phyloP scores from a whole-genome alignment of 495 filamentous ascomycete species.

The Haplographium delicatum region DNA sequence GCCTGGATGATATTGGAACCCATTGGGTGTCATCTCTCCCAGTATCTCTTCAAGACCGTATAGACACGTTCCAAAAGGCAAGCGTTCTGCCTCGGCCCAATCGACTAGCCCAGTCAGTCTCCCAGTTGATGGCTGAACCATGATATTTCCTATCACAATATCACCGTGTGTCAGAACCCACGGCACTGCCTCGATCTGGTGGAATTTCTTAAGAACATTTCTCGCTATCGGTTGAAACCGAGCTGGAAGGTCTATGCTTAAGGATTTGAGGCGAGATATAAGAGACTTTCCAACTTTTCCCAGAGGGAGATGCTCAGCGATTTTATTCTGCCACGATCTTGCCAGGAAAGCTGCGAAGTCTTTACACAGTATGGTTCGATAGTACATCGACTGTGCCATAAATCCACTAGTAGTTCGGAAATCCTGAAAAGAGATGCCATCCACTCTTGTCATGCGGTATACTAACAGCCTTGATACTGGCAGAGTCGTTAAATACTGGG shows the following conservation, averaged over 20 bases:
- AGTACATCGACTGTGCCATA: conserved; percentile 1
- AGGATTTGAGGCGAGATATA: conserved; percentile 31
- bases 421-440: conserved; percentile 34
- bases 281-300: conserved; percentile 34
- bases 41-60: conserved; percentile 53
- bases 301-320: conserved; percentile 2
- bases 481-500: conserved; percentile 14
- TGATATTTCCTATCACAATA: conserved; percentile 47
- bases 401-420: conserved; percentile 20
- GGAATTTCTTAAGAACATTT: conserved; percentile 28
- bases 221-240: conserved; percentile 31
- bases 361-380: conserved; percentile 33
- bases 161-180: conserved; percentile 55
- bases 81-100: conserved; percentile 55
- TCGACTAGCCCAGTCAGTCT: conserved; percentile 47
- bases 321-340: conserved; percentile 30
- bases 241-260: conserved; percentile 33
- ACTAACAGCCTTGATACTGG: conserved; percentile 26
- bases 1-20: conserved; percentile 38
- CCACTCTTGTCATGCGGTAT: conserved; percentile 38
- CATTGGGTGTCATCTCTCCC: conserved; percentile 29
- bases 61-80: conserved; percentile 50
- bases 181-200: conserved; percentile 36
- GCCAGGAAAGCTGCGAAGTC: conserved; percentile 40
- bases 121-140: conserved; percentile 35